phyloP scores from a whole-genome alignment of 345 rosid species.

The Garcia nutans region DNA sequence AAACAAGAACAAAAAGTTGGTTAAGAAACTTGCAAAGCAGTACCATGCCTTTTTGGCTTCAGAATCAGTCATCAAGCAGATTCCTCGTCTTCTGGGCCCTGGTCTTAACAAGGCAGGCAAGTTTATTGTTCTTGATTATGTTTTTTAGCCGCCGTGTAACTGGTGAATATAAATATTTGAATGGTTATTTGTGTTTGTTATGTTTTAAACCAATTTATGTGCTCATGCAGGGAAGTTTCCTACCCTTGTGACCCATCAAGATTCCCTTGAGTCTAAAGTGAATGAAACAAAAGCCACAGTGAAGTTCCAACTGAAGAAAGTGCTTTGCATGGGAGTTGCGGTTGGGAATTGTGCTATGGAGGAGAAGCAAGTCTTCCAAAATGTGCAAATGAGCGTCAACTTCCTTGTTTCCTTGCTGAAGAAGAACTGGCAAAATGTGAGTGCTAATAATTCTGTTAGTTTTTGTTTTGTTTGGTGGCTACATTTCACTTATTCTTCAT shows the following conservation, averaged over 20 bases:
- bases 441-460: neutral
- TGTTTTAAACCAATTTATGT: neutral
- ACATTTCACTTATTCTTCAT: neutral
- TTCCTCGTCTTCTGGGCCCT: conserved; percentile 44
- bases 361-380: conserved; percentile 44
- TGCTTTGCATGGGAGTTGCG: conserved; percentile 44
- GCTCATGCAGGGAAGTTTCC: conserved; percentile 37
- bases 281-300: conserved; percentile 36
- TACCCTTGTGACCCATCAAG: conserved; percentile 39
- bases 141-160: neutral
- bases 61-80: conserved; percentile 46
- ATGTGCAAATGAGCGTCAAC: conserved; percentile 40
- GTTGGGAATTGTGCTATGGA: conserved; percentile 38
- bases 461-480: neutral
- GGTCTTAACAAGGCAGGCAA: conserved; percentile 53
- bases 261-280: conserved; percentile 36
- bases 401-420: conserved; percentile 35
- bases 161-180: neutral
- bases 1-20: conserved; percentile 45
- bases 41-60: conserved; percentile 43
- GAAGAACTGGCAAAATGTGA: conserved; percentile 45
- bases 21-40: conserved; percentile 42
- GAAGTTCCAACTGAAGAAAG: conserved; percentile 41
- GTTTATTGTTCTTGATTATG: neutral
- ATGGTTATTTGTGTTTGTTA: neutral